Evolutionary conservation across 768 basidiomycete genomes (phyloP).

Genomic region (Gloeostereum incarnatum): DNA sequence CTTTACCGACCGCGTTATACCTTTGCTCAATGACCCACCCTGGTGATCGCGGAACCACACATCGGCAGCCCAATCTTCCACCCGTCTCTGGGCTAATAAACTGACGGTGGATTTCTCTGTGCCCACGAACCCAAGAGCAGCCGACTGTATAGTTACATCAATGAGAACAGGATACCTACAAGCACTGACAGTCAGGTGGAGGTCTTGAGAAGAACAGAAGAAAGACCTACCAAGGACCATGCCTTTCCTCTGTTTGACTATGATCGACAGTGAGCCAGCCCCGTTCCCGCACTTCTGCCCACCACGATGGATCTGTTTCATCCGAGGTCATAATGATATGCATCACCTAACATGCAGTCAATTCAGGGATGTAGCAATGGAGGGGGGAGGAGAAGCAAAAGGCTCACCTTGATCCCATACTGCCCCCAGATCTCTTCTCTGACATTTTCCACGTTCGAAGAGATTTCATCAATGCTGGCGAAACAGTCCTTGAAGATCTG

Average conservation of each 20-base stretch:
- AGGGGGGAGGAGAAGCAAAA: too few species aligned
- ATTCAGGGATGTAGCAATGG: too few species aligned
- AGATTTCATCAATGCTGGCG: slow-evolving; percentile 41
- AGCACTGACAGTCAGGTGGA: too few species aligned
- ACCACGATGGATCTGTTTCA: slow-evolving; percentile 48
- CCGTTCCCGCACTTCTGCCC: slow-evolving; percentile 34
- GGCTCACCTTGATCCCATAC: slow-evolving; percentile 43
- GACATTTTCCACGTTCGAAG: slow-evolving; percentile 46
- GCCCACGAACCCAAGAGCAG: slow-evolving; percentile 60
- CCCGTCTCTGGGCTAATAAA: slow-evolving; percentile 52
- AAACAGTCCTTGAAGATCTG: slow-evolving; percentile 35
- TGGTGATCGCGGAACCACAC: too few species aligned
- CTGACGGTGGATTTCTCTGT: slow-evolving; percentile 69
- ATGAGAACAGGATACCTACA: slow-evolving; percentile 62
- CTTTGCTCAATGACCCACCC: too few species aligned
- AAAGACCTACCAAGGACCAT: too few species aligned
- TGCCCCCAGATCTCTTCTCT: too few species aligned
- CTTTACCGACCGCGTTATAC: too few species aligned
- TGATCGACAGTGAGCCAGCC: slow-evolving; percentile 49
- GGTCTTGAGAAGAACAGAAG: too few species aligned
- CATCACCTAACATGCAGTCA: slow-evolving; percentile 34
- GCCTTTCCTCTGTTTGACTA: too few species aligned
- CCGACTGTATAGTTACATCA: slow-evolving; percentile 64
- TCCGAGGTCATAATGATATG: slow-evolving; percentile 63
- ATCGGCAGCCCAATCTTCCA: slow-evolving; percentile 68